Conservation (phyloP, 2,329 filamentous ascomycete genomes). For the Plenodomus tracheiphilus region DNA sequence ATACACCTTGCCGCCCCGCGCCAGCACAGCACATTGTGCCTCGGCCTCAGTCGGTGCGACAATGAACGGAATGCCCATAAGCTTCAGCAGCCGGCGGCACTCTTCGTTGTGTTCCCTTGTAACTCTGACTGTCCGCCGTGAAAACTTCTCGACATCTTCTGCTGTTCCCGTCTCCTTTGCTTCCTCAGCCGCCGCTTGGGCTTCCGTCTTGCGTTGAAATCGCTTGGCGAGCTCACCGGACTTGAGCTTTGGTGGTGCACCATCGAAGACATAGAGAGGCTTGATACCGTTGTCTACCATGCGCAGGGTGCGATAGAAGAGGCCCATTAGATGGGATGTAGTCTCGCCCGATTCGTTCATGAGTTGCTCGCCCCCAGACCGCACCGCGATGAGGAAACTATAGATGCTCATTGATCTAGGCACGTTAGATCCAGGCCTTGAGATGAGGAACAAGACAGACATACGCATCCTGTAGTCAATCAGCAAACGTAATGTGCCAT, state of each 20-base stretch:
- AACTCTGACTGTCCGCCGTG: constrained; percentile 85
- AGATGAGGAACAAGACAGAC: constrained; percentile 4
- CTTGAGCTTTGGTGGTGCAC: constrained; percentile 94
- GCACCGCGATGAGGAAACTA: constrained; percentile 96
- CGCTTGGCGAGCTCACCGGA: constrained; percentile 95
- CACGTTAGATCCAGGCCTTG: constrained; percentile 12
- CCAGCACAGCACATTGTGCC: constrained; percentile 90
- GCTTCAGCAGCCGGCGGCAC: constrained; percentile 83
- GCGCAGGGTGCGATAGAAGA: constrained; percentile 98
- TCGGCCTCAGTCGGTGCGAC: constrained; percentile 96
- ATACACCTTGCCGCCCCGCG: constrained; percentile 90
- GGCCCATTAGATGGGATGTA: constrained; percentile 97
- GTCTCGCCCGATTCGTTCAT: constrained; percentile 95
- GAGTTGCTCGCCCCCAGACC: constrained; percentile 93
- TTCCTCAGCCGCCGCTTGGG: constrained; percentile 86
- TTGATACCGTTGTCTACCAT: constrained; percentile 99
- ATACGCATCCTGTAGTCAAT: constrained; percentile 52
- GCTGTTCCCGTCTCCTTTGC: constrained; percentile 97
- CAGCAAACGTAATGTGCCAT: constrained; percentile 8
- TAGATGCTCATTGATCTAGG: constrained; percentile 95
- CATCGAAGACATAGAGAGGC: constrained; percentile 96
- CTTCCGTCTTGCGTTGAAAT: constrained; percentile 92
- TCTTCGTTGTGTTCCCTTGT: constrained; percentile 97
- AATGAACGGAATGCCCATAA: constrained; percentile 97
- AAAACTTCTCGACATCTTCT: constrained; percentile 98